Base-by-base conservation (phyloP, 106 monocot genomes). In the Acorus calamus region DNA sequence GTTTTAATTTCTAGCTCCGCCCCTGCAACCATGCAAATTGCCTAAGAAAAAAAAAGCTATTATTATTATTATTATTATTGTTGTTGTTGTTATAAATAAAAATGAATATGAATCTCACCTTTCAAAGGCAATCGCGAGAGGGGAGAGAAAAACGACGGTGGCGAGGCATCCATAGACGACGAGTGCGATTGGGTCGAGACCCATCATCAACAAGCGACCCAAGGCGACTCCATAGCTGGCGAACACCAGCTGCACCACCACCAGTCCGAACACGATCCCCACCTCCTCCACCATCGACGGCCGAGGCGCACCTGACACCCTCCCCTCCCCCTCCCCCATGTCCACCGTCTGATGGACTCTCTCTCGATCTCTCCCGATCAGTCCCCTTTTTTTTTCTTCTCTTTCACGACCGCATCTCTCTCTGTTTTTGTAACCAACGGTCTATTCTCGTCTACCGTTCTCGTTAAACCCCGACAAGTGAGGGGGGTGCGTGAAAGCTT, bases 131-230 rank as follows among this genome's bases (percentile, higher is more conserved):
- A 83, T 28, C 7, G 83, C 83, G 12, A 87, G 77, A 7, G 87
- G 87, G 42, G 83, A 51, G 56, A 79, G 68, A 60, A 87, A 77
- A 8, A 79, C 45, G 8, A 73, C 46, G 5, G 79, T 83, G 5
- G 71, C 59, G 7, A 75, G 60, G 64, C 81, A 77, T 9, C 77
- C 79, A 14, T 72, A 74, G 52, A 61, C 55, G 49, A 83, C 69
- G 43, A 87, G 71, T 52, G 83, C 82, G 3, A 77, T 49, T 47
- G 86, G 86, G 2, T 83, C 77, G 42, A 86, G 44, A 13, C 86
- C 86, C 2, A 73, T 59, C 28, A 73, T 58, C 11, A 86, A 73
- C 10, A 79, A 14, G 3, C 82, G 83, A 12, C 63, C 53, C 44
- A 86, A 44, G n/a, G 73, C 49, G 46, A 86, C 86, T 57, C 73